Base-by-base conservation (phyloP, 208 protist genomes). In the Leishmania amazonensis region DNA sequence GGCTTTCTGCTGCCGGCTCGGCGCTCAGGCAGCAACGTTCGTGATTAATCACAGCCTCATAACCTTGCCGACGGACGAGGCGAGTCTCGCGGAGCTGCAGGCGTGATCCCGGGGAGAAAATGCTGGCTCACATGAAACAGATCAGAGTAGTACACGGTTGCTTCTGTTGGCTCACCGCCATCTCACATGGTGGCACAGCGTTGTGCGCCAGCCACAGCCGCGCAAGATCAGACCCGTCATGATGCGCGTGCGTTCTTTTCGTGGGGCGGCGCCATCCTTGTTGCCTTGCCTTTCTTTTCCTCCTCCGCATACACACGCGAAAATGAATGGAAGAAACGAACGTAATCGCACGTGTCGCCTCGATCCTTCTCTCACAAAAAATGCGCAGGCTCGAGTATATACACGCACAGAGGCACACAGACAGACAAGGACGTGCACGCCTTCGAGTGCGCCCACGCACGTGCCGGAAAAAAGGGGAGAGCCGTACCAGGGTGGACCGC, bases 41-140 rank as follows among this genome's bases (percentile, higher is more conserved):
- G 91, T 95, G 70, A 94, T 97, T 68, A 78, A 94, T 74, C 84
- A 90, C 78, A 70, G 74, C 53, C 89, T 88, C 62, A 8, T 76
- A 35, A 79, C 6, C 7, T 58, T 88, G 19, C 28, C 47, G 6
- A 83, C 79, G n/a, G 80, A 87, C 38, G 80, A 64, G 76, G 79
- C 58, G 58, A 71, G 80, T 17, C 57, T 78, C 19, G 67, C 65
- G 40, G 57, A 81, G 40, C n/a, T 85, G 57, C 68, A 49, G 8
- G 62, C 19, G 31, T 79, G 77, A 57, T 40, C 31, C 31, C 62
- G 3, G 31, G 13, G 31, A 40, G 71, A 57, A 35, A 42, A 51
- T 51, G 6, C 38, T 11, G 11, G 9, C 7, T 51, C 3, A 15
- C 64, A 17, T 11, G 31, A 17, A 42, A 28, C 35, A 51, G 62